phyloP scores from a whole-genome alignment of 306 rosid species.

The Vigna hirtella region DNA sequence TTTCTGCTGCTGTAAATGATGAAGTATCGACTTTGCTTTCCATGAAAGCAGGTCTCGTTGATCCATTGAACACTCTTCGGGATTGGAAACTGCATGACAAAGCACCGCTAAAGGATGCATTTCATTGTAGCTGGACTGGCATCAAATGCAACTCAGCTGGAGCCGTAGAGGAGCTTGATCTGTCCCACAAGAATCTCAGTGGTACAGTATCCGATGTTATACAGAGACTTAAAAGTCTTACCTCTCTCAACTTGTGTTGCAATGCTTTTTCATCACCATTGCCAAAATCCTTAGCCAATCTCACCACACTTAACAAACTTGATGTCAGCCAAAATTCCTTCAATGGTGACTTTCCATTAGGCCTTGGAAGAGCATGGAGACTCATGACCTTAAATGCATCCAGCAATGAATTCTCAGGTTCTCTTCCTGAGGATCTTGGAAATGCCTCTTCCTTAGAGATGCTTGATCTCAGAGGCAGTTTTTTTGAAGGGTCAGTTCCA shows the following conservation, averaged over 20 bases:
- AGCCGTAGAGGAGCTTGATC: slow-evolving; percentile 69
- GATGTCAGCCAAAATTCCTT: slow-evolving; percentile 90
- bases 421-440: slow-evolving; percentile 77
- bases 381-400: slow-evolving; percentile 69
- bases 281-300: slow-evolving; percentile 70
- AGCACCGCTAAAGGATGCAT: slow-evolving; percentile 42
- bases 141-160: slow-evolving; percentile 72
- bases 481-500: slow-evolving; percentile 76
- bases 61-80: slow-evolving; percentile 62
- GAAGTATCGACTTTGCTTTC: slow-evolving; percentile 78
- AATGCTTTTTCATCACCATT: slow-evolving; percentile 75
- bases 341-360: slow-evolving; percentile 71
- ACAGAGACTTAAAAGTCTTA: slow-evolving; percentile 59
- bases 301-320: slow-evolving; percentile 63
- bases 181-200: slow-evolving; percentile 89
- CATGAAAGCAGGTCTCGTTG: slow-evolving; percentile 69
- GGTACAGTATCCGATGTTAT: slow-evolving; percentile 70
- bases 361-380: slow-evolving; percentile 60
- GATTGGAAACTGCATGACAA: slow-evolving; percentile 67
- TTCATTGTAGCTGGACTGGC: slow-evolving; percentile 81
- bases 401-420: slow-evolving; percentile 79
- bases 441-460: slow-evolving; percentile 73
- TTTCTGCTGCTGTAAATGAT: slow-evolving; percentile 51
- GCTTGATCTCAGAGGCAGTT: slow-evolving; percentile 92
- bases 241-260: slow-evolving; percentile 73